Base-by-base conservation (phyloP, 768 basidiomycete species). In the Leccinum truebloodii region DNA sequence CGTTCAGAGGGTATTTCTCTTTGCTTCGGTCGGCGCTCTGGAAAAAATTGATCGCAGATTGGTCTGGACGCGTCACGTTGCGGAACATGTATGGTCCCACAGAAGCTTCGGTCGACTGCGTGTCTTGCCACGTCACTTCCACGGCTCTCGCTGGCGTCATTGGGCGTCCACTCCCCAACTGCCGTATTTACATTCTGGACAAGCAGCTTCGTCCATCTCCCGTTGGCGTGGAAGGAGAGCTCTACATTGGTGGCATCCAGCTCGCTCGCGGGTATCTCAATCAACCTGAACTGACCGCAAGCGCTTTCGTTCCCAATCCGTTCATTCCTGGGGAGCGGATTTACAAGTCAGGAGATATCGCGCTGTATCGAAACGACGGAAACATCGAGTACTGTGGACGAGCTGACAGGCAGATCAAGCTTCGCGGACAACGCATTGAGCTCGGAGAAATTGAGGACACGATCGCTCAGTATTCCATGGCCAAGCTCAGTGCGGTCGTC, bases 21-120 rank as follows among this genome's bases (percentile, higher is more conserved):
- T 9, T 8, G 8, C 30, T 30, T 30, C 8, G 24, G 24, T 24
- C 24, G 24, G 66, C 67, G 9, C 66, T 67, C 8, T 60, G 66
- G n/a, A 67, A 62, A 52, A 68, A 67, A 24, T 54, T 67, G 9
- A 62, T 67, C n/a, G 58, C 67, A 51, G 65, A 68, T 30, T 73
- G 69, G 70, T 68, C 65, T 2, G 58, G 59, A 35, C 65, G 50
- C 3, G 69, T 75, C 54, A 65, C 59, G 28, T 49, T 74, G 37
- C 71, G 67, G 44, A 74, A 74, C 60, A 73, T 70, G 69, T 75
- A 75, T 49, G 73, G 73, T n/a, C 73, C 73, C 12, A 74, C 73
- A 6, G 73, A 74, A 52, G 67, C 74, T 39, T 59, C 73, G 13
- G 67, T 74, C 18, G 71, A 73, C 54, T 72, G 71, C 35, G 64